Percentiles rank a stretch among this genome's conserved stretches.
phyloP scores from a whole-genome alignment of 129 eudicot species.

The Lonicera japonica region DNA sequence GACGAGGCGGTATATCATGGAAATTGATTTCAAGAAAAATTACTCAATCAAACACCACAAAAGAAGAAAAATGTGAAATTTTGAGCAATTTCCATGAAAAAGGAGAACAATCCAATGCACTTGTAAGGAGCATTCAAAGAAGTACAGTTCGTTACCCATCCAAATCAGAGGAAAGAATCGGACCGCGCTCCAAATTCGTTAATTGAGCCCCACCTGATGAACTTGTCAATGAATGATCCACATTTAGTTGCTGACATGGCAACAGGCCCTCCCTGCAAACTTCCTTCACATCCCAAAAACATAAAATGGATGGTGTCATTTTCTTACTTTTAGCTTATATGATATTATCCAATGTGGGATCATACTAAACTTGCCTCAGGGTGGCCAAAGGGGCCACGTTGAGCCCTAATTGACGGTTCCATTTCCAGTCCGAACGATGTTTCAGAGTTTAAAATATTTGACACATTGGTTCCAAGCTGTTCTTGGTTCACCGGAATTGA shows the following conservation, averaged over 20 bases:
- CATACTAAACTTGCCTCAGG: constrained; percentile 21
- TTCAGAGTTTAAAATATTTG: constrained; percentile 29
- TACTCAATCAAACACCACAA: too few relatives aligned
- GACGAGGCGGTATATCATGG: too few relatives aligned
- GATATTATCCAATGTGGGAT: too few relatives aligned
- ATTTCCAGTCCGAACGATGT: constrained; percentile 28
- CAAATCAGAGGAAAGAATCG: constrained; percentile 6
- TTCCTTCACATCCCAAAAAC: constrained; percentile 25
- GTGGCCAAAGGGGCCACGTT: constrained; percentile 31
- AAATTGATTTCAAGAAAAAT: too few relatives aligned
- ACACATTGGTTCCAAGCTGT: constrained; percentile 26
- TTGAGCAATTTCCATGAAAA: too few relatives aligned
- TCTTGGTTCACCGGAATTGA: constrained; percentile 11
- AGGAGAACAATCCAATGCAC: neutral
- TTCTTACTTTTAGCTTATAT: neutral
- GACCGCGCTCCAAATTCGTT: constrained; percentile 16
- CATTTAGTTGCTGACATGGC: constrained; percentile 12
- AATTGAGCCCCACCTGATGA: constrained; percentile 26
- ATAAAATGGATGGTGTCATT: neutral
- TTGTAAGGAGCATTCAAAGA: neutral
- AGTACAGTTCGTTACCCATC: constrained; percentile 12
- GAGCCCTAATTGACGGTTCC: constrained; percentile 29
- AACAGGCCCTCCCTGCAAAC: constrained; percentile 28
- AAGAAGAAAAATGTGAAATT: too few relatives aligned
- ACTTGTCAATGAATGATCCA: constrained; percentile 7